Conservation (phyloP, 345 rosid genomes). For the Hibiscus tridactylites region DNA sequence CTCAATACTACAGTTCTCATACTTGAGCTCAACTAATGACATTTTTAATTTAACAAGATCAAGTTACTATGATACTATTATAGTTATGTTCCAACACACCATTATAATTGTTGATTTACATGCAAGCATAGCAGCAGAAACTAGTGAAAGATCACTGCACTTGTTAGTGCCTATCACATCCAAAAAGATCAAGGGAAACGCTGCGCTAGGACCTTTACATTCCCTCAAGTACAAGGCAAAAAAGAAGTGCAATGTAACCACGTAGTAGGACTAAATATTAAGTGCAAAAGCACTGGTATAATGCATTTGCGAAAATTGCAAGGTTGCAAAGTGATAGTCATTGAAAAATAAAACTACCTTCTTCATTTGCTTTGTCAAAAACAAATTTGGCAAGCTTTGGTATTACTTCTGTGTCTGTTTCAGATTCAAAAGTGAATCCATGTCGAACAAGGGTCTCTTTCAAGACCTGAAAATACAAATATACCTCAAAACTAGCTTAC, state of each 20-base stretch:
- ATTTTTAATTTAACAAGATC: not conserved
- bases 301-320: not conserved
- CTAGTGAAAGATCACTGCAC: not conserved
- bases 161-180: not conserved
- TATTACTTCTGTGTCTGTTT: slow-evolving; percentile 93
- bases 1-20: not conserved
- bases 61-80: not conserved
- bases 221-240: not conserved
- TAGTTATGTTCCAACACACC: not conserved
- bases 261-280: not conserved
- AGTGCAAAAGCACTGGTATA: not conserved
- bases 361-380: slow-evolving; percentile 81
- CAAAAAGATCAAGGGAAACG: not conserved
- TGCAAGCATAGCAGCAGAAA: not conserved
- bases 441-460: slow-evolving; percentile 70
- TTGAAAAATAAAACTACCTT: slow-evolving; percentile 35
- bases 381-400: slow-evolving; percentile 91
- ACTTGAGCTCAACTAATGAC: not conserved
- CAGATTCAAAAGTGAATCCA: slow-evolving; percentile 86
- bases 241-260: not conserved
- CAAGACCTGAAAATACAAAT: slow-evolving; percentile 44
- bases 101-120: not conserved
- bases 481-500: not conserved
- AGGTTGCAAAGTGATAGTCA: not conserved
- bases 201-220: not conserved